A percentile compares a stretch with the other conserved stretches of the same genome.
Evolutionary conservation across 78 protist genomes (phyloP).

Genomic region (Guillardia theta): DNA sequence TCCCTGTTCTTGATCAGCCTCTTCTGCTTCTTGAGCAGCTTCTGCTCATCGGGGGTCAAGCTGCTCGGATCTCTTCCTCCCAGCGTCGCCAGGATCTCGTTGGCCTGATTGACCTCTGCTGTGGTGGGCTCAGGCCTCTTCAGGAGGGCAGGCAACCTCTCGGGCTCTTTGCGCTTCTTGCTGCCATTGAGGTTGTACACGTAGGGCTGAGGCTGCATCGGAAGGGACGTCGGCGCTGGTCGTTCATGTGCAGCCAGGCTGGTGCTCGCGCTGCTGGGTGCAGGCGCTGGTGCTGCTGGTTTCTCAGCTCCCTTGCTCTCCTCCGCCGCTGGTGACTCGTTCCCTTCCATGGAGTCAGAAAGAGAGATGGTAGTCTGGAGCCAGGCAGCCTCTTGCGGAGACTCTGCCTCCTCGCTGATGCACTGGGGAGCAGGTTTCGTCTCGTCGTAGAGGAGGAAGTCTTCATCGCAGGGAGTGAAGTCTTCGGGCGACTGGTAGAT

Average conservation of each 20-base stretch:
- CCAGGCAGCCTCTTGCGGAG: background rate
- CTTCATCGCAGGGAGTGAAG: background rate
- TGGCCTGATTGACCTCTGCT: background rate
- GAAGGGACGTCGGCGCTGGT: background rate
- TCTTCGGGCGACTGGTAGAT: background rate
- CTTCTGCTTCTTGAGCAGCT: conserved; percentile 47
- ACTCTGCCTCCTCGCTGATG: background rate
- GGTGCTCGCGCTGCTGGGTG: background rate
- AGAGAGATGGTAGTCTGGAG: too few species aligned
- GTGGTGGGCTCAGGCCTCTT: background rate
- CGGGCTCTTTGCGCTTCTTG: background rate
- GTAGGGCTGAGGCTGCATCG: background rate
- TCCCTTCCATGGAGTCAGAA: too few species aligned
- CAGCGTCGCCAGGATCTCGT: background rate
- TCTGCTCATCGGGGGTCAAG: background rate
- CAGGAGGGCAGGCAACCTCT: background rate
- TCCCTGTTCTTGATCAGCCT: conserved; percentile 74
- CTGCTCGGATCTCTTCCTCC: background rate
- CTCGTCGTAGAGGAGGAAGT: background rate
- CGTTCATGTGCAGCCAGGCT: background rate
- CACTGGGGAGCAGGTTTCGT: background rate
- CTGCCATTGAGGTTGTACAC: background rate
- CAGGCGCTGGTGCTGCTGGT: background rate
- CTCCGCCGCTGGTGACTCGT: too few species aligned
- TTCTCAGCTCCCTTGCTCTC: too few species aligned